Conservation (phyloP, 192 early-diverging fungal species). For the Backusella morwellensis region DNA sequence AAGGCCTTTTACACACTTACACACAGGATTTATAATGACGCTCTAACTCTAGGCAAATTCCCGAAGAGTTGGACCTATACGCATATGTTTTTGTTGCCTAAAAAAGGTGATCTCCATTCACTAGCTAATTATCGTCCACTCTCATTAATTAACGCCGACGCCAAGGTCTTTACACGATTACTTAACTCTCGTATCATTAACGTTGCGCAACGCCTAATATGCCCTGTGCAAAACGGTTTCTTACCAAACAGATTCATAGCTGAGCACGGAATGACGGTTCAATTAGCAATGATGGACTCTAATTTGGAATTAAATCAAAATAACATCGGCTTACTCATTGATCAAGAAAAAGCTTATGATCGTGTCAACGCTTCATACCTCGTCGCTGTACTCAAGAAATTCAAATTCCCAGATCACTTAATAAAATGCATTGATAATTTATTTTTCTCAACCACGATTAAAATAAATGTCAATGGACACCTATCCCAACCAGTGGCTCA, state of each 20-base stretch:
- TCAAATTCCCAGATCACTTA: slow-evolving; percentile 2
- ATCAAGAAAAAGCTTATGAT: slow-evolving; percentile 35
- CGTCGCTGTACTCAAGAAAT: neutral
- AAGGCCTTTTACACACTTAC: neutral
- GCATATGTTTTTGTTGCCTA: slow-evolving; percentile 13
- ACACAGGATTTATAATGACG: neutral
- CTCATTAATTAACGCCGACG: slow-evolving; percentile 27
- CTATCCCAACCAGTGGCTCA: neutral
- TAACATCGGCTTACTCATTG: slow-evolving; percentile 13
- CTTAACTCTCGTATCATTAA: neutral
- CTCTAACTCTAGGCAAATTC: neutral
- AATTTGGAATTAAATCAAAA: neutral
- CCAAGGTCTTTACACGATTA: slow-evolving; percentile 21
- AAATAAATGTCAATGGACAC: slow-evolving; percentile 23
- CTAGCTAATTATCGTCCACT: slow-evolving; percentile 22
- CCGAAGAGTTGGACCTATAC: neutral
- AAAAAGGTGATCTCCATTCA: slow-evolving; percentile 19
- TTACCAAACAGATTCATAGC: slow-evolving; percentile 14
- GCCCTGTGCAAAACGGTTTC: slow-evolving; percentile 22
- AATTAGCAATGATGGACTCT: neutral
- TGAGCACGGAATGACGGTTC: slow-evolving; percentile 13
- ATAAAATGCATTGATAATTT: neutral
- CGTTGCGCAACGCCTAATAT: neutral
- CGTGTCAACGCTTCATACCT: slow-evolving; percentile 25
- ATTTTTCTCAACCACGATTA: slow-evolving; percentile 19